These are phyloP conservation scores for Gynostemma pentaphyllum DNA, from an alignment of 306 rosid species.

Conservation along the genomic window DNA sequence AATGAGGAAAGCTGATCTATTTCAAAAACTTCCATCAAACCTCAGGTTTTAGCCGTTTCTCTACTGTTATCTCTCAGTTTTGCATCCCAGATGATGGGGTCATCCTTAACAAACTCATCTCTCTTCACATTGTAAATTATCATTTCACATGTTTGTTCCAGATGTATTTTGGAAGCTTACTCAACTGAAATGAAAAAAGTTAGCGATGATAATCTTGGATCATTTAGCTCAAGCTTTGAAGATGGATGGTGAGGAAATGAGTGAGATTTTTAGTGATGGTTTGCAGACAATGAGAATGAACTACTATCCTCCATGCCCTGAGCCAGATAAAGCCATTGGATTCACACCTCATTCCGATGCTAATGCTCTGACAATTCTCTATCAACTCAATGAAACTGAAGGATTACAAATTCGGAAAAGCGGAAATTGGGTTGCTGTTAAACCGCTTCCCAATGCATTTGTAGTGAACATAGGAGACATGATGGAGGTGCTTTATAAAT, in stretches of 20 bases:
- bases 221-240: slow-evolving; percentile 14
- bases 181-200: slow-evolving; percentile 2
- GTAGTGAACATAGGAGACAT: slow-evolving; percentile 22
- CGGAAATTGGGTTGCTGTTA: slow-evolving; percentile 21
- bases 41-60: slow-evolving; percentile 15
- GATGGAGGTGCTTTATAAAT: slow-evolving; percentile 16
- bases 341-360: slow-evolving; percentile 20
- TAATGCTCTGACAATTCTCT: slow-evolving; percentile 19
- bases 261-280: slow-evolving; percentile 19
- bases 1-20: slow-evolving; percentile 11
- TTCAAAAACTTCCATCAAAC: slow-evolving; percentile 19
- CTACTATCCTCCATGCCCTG: slow-evolving; percentile 32
- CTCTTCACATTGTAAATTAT: too few species aligned
- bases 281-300: slow-evolving; percentile 25
- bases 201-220: slow-evolving; percentile 12
- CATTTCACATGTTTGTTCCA: not conserved
- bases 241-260: slow-evolving; percentile 15
- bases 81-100: too few species aligned
- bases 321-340: slow-evolving; percentile 23
- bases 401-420: slow-evolving; percentile 25
- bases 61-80: too few species aligned
- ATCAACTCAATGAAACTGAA: slow-evolving; percentile 19
- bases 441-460: slow-evolving; percentile 19
- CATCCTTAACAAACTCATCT: too few species aligned
- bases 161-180: slow-evolving; percentile 21